Conservation (phyloP, 1,139 yeast genomes). For the Fermentozyma sake region DNA sequence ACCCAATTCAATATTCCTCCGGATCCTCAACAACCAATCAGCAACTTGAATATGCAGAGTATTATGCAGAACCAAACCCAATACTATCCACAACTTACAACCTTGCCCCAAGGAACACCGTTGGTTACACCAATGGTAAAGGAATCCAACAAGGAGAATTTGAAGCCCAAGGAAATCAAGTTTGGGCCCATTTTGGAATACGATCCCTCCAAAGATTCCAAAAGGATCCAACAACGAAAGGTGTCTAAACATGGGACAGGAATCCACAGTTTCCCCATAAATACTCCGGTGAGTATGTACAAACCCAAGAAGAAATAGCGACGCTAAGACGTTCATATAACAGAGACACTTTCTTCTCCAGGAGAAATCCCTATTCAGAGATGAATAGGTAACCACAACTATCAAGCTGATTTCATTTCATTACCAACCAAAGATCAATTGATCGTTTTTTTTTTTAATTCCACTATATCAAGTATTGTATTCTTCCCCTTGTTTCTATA, state of each 20-base stretch:
- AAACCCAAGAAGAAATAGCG: conserved; percentile 26
- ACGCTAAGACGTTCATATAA: too few relatives aligned
- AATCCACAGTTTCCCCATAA: conserved; percentile 28
- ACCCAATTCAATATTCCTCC: conserved; percentile 7
- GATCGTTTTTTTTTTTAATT: too few relatives aligned
- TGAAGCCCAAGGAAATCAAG: conserved; percentile 27
- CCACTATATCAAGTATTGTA: too few relatives aligned
- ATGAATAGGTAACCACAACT: too few relatives aligned
- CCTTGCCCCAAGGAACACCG: too few relatives aligned
- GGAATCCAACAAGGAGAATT: conserved; percentile 1
- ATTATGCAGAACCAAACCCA: conserved; percentile 1
- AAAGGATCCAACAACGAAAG: conserved; percentile 12
- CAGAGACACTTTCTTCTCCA: too few relatives aligned
- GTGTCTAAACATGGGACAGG: conserved; percentile 16
- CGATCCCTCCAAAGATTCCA: conserved; percentile 35
- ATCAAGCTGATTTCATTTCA: too few relatives aligned
- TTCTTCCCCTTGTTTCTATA: too few relatives aligned
- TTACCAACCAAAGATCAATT: too few relatives aligned
- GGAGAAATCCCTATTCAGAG: too few relatives aligned
- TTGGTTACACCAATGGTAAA: background rate
- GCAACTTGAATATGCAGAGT: conserved; percentile 3
- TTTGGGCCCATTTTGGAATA: conserved; percentile 42
- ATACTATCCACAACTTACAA: too few relatives aligned
- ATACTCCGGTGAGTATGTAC: conserved; percentile 31
- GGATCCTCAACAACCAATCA: conserved; percentile 3